These are phyloP conservation scores for Casuarina cunninghamiana DNA, from an alignment of 306 rosid genomes.

Conservation along the genomic window DNA sequence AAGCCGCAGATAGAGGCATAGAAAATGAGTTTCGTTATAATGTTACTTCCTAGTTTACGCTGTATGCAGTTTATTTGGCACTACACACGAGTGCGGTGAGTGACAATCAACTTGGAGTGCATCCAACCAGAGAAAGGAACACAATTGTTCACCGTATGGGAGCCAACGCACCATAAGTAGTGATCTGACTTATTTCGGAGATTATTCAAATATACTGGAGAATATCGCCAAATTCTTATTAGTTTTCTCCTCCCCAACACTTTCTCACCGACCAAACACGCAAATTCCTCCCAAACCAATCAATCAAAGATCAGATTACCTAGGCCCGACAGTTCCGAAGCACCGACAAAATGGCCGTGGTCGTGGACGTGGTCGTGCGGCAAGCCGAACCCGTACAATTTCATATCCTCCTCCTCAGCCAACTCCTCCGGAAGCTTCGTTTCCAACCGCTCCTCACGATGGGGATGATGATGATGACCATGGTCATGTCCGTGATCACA, in stretches of 20 bases:
- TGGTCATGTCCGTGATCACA: conserved; percentile 40
- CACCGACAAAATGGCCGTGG: conserved; percentile 30
- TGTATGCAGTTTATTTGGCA: not conserved
- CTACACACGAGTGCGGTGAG: not conserved
- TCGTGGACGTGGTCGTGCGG: conserved; percentile 36
- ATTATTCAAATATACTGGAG: no score
- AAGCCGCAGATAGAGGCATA: not conserved
- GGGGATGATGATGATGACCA: conserved; percentile 20
- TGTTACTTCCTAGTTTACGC: not conserved
- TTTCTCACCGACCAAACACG: conserved; percentile 21
- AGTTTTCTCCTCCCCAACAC: not conserved
- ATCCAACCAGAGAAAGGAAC: not conserved
- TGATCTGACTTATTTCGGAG: no score
- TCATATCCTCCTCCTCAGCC: conserved; percentile 97
- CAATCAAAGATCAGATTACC: conserved; percentile 40
- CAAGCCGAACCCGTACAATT: conserved; percentile 64
- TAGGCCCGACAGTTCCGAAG: conserved; percentile 54
- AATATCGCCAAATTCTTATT: not conserved
- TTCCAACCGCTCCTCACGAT: conserved; percentile 18
- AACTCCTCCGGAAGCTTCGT: conserved; percentile 82
- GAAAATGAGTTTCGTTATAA: not conserved
- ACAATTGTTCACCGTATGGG: not conserved
- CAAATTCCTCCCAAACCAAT: not conserved
- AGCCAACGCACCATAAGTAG: no score
- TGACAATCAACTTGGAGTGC: not conserved